phyloP scores from a whole-genome alignment of 768 basidiomycete species.

The Lentinula edodes region DNA sequence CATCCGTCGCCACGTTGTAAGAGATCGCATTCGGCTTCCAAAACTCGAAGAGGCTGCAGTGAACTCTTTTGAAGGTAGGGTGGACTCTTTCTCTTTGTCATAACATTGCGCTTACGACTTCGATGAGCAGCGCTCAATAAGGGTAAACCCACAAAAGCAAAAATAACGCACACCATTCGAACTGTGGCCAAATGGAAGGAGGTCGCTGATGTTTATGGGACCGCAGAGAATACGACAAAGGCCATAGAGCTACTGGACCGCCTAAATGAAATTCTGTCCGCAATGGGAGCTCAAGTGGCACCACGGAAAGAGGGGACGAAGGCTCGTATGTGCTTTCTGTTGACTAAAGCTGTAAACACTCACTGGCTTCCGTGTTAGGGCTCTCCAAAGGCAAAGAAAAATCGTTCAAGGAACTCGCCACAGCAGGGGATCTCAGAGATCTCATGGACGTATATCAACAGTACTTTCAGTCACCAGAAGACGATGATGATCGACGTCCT shows the following conservation, averaged over 20 bases:
- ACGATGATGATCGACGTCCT: no score
- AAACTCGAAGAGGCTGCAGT: not conserved
- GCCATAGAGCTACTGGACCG: constrained; percentile 13
- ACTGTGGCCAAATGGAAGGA: constrained; percentile 17
- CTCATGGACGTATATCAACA: no score
- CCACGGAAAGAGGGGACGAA: not conserved
- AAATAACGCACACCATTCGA: constrained; percentile 12
- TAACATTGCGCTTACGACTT: not conserved
- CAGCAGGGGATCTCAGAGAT: no score
- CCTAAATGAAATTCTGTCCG: constrained; percentile 13
- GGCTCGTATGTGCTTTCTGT: not conserved
- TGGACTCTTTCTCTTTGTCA: not conserved
- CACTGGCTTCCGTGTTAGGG: no score
- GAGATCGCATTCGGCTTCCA: not conserved
- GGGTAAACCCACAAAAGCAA: constrained; percentile 9
- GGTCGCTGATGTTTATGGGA: constrained; percentile 3
- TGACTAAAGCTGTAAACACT: not conserved
- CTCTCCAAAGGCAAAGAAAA: no score
- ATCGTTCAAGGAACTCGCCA: no score
- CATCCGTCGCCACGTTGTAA: not conserved
- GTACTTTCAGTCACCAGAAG: no score
- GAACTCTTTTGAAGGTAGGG: not conserved
- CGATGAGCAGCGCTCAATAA: constrained; percentile 12
- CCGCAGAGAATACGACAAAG: constrained; percentile 3
- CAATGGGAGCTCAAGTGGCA: constrained; percentile 9